Base-by-base conservation (phyloP, 2,329 filamentous ascomycete species). In the Colletotrichum scovillei region DNA sequence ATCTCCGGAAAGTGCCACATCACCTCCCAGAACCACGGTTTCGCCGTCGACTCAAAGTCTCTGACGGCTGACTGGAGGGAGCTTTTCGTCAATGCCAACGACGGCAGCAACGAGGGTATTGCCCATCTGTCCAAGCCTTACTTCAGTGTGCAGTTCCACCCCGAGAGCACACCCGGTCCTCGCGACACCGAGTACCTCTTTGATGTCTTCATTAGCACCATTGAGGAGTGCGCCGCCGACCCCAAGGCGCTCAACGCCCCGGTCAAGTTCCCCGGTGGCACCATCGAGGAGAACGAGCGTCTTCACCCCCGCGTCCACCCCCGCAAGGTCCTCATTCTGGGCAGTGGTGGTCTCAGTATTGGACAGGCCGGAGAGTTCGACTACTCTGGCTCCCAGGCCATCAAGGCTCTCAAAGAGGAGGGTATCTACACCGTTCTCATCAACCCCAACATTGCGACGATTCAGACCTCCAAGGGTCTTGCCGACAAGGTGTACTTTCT, bases 81-180 rank as follows among this genome's bases (percentile, higher is more conserved):
- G 85, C 90, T 98, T 11, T 99, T 98, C 77, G 93, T 98, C 80
- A 99, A 99, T 80, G 96, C 97, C 84, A 99, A 99, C 83, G 97
- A 99, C 78, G 94, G 94, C 78, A 98, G 94, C 85, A 99, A 99
- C 84, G 97, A 99, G 86, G 97, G 97, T 85, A 98, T 99, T 80
- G 93, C 95, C 84, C 95, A 98, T 82, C 86, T 90, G 62, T 90
- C 87, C 82, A 93, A 92, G 80, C 97, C 97, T 64, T 97, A 96
- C 86, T 99, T 99, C 88, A 98, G 95, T 87, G 97, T 98, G n/a
- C 97, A 99, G 82, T 99, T 99, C 86, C 97, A 99, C 81, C 97
- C 97, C 0, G 97, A 99, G 84, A 98, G 95, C 87, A 97, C 95
- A 1, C 97, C 97, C 3, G 97, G 97, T 71, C 97, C 97, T 64